Conservation (phyloP, 2,329 filamentous ascomycete species). For the Triangularia verruculosa region DNA sequence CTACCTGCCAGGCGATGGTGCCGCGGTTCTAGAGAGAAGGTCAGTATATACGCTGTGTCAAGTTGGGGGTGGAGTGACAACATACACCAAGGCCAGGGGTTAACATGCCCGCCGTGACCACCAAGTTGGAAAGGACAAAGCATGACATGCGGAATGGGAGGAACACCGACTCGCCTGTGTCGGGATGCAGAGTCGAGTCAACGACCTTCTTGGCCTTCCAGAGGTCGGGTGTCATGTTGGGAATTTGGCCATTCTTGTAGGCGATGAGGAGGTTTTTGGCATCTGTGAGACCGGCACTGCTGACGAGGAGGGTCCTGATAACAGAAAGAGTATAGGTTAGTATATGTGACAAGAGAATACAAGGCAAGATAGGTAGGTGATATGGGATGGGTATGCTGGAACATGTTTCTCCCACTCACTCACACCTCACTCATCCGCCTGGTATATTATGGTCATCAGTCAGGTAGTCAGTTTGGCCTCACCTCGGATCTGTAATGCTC, state of each 20-base stretch:
- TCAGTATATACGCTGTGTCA: not conserved
- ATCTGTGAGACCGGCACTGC: constrained; percentile 72
- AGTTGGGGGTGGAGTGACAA: constrained; percentile 7
- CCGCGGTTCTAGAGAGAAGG: constrained; percentile 60
- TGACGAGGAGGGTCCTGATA: constrained; percentile 78
- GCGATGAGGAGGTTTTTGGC: constrained; percentile 77
- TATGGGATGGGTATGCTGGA: not conserved
- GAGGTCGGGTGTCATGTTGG: constrained; percentile 81
- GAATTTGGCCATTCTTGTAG: constrained; percentile 82
- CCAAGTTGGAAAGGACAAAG: constrained; percentile 88
- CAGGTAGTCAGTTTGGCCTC: constrained; percentile 42
- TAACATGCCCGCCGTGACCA: constrained; percentile 96
- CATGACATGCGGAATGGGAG: constrained; percentile 97
- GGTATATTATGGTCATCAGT: constrained; percentile 1
- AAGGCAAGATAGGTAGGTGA: not conserved
- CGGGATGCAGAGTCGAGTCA: constrained; percentile 92
- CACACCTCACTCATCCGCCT: not conserved
- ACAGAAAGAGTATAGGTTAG: not conserved
- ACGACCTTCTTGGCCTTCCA: constrained; percentile 97
- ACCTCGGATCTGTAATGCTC: constrained; percentile 93
- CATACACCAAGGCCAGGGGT: constrained; percentile 76
- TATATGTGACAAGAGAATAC: not conserved
- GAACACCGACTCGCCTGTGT: constrained; percentile 88
- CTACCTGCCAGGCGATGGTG: constrained; percentile 89
- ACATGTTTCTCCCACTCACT: not conserved